These are phyloP conservation scores for Gossypium australe DNA, from an alignment of 345 rosid genomes.

Conservation along the genomic window DNA sequence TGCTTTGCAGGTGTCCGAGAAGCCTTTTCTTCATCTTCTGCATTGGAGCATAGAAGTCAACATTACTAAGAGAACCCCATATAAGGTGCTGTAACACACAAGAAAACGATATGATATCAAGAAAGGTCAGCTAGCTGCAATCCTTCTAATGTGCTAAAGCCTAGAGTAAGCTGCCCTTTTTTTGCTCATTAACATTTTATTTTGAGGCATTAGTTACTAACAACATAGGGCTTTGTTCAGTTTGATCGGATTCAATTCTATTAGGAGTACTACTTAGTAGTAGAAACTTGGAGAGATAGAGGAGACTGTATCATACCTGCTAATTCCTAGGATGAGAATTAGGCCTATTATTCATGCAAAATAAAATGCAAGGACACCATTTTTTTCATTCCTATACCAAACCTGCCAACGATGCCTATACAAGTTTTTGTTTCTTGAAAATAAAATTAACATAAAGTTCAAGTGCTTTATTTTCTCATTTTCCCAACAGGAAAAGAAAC, in stretches of 20 bases:
- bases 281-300: no score
- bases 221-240: no score
- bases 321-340: no score
- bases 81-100: neutral
- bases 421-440: neutral
- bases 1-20: neutral
- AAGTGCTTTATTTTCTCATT: neutral
- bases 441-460: neutral
- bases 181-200: no score
- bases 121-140: no score
- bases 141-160: no score
- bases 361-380: neutral
- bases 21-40: slow-evolving; percentile 1
- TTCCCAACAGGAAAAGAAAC: neutral
- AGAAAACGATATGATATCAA: neutral
- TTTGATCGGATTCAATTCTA: no score
- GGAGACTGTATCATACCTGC: no score
- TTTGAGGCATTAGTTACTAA: no score
- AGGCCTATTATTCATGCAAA: neutral
- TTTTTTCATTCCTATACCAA: neutral
- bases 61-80: neutral
- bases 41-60: neutral
- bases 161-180: no score
- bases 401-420: neutral
- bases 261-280: no score